Evolutionary conservation across 257 asterid genomes (phyloP).

Genomic region (Penstemon barbatus): DNA sequence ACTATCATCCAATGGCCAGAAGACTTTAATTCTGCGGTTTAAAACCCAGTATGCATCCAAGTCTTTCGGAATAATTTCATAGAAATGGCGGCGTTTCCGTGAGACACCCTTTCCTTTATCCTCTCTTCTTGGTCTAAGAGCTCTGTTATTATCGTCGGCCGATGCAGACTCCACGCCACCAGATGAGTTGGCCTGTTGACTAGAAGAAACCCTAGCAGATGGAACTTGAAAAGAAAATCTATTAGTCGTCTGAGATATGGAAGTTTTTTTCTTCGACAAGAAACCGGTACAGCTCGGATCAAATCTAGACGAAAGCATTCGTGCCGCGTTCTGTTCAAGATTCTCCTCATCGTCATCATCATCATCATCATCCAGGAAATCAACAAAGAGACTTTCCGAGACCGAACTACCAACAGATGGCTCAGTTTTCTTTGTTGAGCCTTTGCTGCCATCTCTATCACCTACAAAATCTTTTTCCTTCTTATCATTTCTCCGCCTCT

Average conservation of each 20-base stretch:
- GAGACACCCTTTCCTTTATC: conserved; percentile 51
- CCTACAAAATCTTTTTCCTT: conserved; percentile 39
- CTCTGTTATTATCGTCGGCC: conserved; percentile 59
- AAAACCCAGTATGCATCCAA: conserved; percentile 74
- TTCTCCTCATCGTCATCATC: conserved; percentile 96
- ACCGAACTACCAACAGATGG: conserved; percentile 48
- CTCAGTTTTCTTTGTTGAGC: conserved; percentile 45
- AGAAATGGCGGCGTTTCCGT: conserved; percentile 94
- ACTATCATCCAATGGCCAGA: conserved; percentile 95
- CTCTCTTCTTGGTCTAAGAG: conserved; percentile 73
- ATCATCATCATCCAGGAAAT: conserved; percentile 72
- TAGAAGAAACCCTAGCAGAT: conserved; percentile 46
- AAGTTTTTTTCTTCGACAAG: conserved; percentile 52
- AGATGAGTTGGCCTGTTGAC: conserved; percentile 44
- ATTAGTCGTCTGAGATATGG: conserved; percentile 45
- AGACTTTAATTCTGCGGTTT: conserved; percentile 77
- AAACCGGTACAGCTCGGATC: conserved; percentile 96
- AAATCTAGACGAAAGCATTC: conserved; percentile 98
- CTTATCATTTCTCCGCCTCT: conserved; percentile 37
- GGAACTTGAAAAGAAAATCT: conserved; percentile 49
- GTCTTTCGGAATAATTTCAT: conserved; percentile 62
- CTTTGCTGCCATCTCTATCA: conserved; percentile 34
- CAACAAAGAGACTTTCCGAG: conserved; percentile 39
- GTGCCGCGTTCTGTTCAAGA: conserved; percentile 92
- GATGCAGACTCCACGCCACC: conserved; percentile 52